phyloP scores from a whole-genome alignment of 257 asterid genomes.

The Nyctanthes arbortristis region DNA sequence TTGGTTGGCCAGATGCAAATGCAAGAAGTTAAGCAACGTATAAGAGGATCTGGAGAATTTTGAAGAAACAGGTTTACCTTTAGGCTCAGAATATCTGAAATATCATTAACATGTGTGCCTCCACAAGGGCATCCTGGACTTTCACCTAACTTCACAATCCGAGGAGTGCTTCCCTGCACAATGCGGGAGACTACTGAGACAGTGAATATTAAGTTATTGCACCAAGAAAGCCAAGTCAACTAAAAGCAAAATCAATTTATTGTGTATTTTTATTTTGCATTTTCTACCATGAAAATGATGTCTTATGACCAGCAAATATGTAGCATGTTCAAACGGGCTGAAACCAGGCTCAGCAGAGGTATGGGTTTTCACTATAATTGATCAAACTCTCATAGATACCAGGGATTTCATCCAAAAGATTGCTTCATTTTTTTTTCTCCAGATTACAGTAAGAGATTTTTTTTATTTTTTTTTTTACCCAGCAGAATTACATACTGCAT shows the following conservation, averaged over 20 bases:
- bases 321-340: neutral
- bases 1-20: neutral
- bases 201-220: neutral
- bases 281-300: neutral
- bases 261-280: neutral
- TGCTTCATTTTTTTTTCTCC: too few species aligned
- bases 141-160: conserved; percentile 69
- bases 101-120: conserved; percentile 75
- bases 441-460: neutral
- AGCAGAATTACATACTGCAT: too few species aligned
- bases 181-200: neutral
- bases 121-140: conserved; percentile 86
- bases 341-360: neutral
- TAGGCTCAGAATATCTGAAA: conserved; percentile 58
- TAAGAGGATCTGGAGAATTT: neutral
- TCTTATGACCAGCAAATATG: neutral
- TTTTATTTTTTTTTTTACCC: too few species aligned
- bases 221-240: neutral
- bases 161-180: conserved; percentile 73
- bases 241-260: neutral
- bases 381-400: neutral
- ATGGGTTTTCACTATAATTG: too few species aligned
- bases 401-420: too few species aligned
- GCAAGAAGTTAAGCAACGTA: neutral
- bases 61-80: conserved; percentile 40